Evolutionary conservation across 352 stramenopile species (phyloP).

Genomic region (Pythium monospermum): DNA sequence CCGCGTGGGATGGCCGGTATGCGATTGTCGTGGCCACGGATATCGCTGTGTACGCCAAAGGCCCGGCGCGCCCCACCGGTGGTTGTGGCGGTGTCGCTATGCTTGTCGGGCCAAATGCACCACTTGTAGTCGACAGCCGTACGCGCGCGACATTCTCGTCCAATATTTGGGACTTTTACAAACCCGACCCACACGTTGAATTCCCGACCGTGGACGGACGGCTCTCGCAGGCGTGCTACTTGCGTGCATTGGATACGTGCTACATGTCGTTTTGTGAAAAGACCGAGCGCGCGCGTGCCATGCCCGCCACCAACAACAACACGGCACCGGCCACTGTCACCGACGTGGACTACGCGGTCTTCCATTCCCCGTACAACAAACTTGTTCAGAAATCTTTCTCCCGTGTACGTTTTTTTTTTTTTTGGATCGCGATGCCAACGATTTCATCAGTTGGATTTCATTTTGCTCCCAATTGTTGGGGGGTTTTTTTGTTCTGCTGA

Average conservation of each 20-base stretch:
- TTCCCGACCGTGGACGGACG: slow-evolving; percentile 96
- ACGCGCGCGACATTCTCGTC: slow-evolving; percentile 89
- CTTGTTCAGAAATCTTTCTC: slow-evolving; percentile 95
- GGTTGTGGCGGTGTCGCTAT: slow-evolving; percentile 94
- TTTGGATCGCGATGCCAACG: background rate
- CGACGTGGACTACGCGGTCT: slow-evolving; percentile 91
- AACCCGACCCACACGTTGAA: slow-evolving; percentile 88
- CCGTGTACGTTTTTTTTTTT: slow-evolving; percentile 49
- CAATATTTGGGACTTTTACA: slow-evolving; percentile 99
- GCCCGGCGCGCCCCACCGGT: slow-evolving; percentile 84
- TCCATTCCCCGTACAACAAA: slow-evolving; percentile 99
- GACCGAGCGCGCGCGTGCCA: slow-evolving; percentile 27
- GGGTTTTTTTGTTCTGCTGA: no score
- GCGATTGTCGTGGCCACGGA: slow-evolving; percentile 95
- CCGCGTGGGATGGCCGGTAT: slow-evolving; percentile 90
- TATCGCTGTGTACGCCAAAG: slow-evolving; percentile 95
- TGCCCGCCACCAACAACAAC: slow-evolving; percentile 33
- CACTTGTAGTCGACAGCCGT: slow-evolving; percentile 86
- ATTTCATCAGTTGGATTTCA: no score
- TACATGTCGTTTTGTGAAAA: slow-evolving; percentile 91
- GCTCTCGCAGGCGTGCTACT: slow-evolving; percentile 94
- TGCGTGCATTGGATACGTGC: slow-evolving; percentile 93
- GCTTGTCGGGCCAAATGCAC: slow-evolving; percentile 94
- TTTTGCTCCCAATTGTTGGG: no score
- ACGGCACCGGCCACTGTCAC: no score